Base-by-base conservation (phyloP, 2,329 filamentous ascomycete species). In the Trichothecium roseum region DNA sequence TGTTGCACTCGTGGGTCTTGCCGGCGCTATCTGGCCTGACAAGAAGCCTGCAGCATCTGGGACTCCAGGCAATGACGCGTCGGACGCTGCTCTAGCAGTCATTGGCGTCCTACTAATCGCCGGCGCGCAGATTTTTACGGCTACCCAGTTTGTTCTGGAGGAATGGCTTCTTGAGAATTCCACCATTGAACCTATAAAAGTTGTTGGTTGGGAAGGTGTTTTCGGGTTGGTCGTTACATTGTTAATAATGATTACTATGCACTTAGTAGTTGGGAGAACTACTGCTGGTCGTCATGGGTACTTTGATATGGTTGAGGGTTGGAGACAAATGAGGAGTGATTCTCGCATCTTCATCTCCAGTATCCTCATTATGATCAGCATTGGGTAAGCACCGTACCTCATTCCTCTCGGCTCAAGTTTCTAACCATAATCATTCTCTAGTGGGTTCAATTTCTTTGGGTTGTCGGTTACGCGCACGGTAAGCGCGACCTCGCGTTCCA, bases 361-460 rank as follows among this genome's bases (percentile, higher is more conserved):
- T 45, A 37, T 96, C 7, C 59, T 94, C 39, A 96, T 96, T 55
- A 98, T 98, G 91, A 72, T 98, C 46, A 94, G 86, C 51, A 98
- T 98, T 49, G 89, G 89, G 83, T 93, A 74, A 46, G 45, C 41
- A 10, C 9, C 4, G 9, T 16, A 18, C 26, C n/a, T 12, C 14
- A 30, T 36, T 15, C 14, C 8, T n/a, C 8, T 28, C 18, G 28
- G 32, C 33, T 33, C 34, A n/a, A 32, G 24, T 18, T 30, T 37
- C 45, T 50, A 39, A 55, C 39, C 43, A 37, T 39, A 4, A 36
- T 41, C 29, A 15, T 41, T 20, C 9, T 35, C 29, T 22, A 93
- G 86, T 43, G 88, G 89, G 36, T 98, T 96, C 74, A 98, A 98
- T 64, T 98, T 94, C 68, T 98, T 98, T 59, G 91, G 91, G 7